phyloP scores from a whole-genome alignment of 1,284 basidiomycete genomes.

The Trametes versicolor region DNA sequence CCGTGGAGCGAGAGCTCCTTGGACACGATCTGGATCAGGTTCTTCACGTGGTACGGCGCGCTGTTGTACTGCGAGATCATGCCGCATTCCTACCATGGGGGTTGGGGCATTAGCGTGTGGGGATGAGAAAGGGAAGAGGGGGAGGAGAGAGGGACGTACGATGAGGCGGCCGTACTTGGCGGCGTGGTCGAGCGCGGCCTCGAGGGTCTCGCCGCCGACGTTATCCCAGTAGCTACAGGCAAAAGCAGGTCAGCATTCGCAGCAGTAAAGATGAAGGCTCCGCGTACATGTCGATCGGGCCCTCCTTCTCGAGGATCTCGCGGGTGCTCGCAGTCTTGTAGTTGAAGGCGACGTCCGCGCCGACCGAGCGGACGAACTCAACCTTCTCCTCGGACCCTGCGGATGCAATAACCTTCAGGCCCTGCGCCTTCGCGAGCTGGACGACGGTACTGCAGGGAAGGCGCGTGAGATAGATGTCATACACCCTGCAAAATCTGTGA shows the following conservation, averaged over 20 bases:
- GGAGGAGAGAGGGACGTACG: slow-evolving; percentile 51
- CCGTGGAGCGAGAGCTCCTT: slow-evolving; percentile 67
- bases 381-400: slow-evolving; percentile 79
- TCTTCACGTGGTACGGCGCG: slow-evolving; percentile 41
- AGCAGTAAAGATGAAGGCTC: neutral
- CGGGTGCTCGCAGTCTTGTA: slow-evolving; percentile 67
- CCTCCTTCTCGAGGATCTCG: slow-evolving; percentile 64
- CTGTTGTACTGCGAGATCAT: slow-evolving; percentile 47
- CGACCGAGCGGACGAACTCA: slow-evolving; percentile 65
- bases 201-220: slow-evolving; percentile 74
- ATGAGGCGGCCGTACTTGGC: slow-evolving; percentile 62
- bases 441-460: slow-evolving; percentile 51
- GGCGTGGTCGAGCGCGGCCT: slow-evolving; percentile 60
- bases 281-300: slow-evolving; percentile 59
- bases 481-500: neutral
- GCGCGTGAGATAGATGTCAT: neutral
- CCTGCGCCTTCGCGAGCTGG: slow-evolving; percentile 70
- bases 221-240: slow-evolving; percentile 55
- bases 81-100: slow-evolving; percentile 36
- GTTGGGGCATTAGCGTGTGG: neutral
- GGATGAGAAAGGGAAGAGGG: neutral
- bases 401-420: slow-evolving; percentile 76
- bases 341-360: slow-evolving; percentile 77
- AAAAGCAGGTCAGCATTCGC: neutral
- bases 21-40: slow-evolving; percentile 52